Base-by-base conservation (phyloP, 345 rosid species). In the Salix purpurea region DNA sequence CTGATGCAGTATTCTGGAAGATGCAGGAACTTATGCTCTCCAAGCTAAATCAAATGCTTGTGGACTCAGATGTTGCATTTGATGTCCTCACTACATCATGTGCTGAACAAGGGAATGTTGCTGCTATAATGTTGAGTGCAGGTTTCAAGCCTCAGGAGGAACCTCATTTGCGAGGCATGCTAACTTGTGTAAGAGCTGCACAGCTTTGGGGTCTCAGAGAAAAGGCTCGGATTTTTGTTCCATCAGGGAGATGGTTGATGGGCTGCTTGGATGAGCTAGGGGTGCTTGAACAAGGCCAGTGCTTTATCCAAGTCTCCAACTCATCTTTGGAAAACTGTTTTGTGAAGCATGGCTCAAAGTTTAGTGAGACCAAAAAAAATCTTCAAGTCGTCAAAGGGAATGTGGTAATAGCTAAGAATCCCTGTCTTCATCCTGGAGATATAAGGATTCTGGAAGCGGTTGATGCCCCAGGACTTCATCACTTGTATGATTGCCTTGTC, bases 381-480 rank as follows among this genome's bases (percentile, higher is more conserved):
- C 44, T 89, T 75, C 75, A 86, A 74, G 96, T 93, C 42, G 79
- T 95, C 50, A 85, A 76, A 70, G 97, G 98, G 14, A 83, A 73
- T 60, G 94, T 88, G 77, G 94, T 88, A 48, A 62, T 95, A 66
- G 97, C 96, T 14, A 95, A 95, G 84, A 95, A 90, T 79, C 97
- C 98, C 36, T 93, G 97, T 82, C 97, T 95, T 76, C 99, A 95
- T 84, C 99, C 99, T 0, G 98, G 96, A 72, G 99, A 90, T 85
- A 36, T 93, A 77, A 83, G 98, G 89, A 87, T 93, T 78, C 82
- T 95, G 80, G 91, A 93, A 90, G 98, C 99, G 67, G 93, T 95
- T 77, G 98, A 95, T 84, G 85, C 58, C 81, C 93, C 91, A 3
- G 83, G 78, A 40, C 84, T 95, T 64, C 92, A 86, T 80, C 90